These are phyloP conservation scores for Amniculicola lignicola DNA, from an alignment of 495 filamentous ascomycete species.

Conservation along the genomic window DNA sequence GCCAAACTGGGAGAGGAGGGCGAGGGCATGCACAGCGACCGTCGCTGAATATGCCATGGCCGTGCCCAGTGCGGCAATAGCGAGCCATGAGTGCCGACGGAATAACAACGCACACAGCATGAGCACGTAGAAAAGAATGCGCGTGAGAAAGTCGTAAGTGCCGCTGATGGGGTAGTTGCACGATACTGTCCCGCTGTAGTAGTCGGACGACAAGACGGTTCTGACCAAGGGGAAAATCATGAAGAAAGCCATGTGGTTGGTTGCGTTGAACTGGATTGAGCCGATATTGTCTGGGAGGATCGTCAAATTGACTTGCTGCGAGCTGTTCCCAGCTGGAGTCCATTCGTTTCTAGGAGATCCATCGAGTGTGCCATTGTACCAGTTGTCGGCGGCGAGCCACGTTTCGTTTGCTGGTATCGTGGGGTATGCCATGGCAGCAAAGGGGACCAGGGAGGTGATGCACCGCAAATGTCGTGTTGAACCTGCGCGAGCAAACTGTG, in stretches of 20 bases:
- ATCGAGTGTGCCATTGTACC: too few relatives aligned
- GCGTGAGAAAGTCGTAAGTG: slow-evolving; percentile 2
- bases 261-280: neutral
- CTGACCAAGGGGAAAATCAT: neutral
- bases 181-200: neutral
- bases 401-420: too few relatives aligned
- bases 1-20: neutral
- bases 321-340: neutral
- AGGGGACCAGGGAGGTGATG: too few relatives aligned
- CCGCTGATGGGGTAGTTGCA: slow-evolving; percentile 4
- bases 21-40: neutral
- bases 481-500: too few relatives aligned
- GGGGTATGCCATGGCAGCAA: too few relatives aligned
- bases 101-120: slow-evolving; percentile 1
- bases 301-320: slow-evolving; percentile 2
- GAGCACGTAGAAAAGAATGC: slow-evolving; percentile 2
- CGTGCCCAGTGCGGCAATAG: slow-evolving; percentile 3
- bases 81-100: slow-evolving; percentile 3
- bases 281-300: neutral
- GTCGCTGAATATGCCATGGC: slow-evolving; percentile 11
- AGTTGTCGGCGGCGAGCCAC: too few relatives aligned
- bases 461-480: too few relatives aligned
- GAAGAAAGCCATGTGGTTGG: neutral
- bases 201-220: neutral
- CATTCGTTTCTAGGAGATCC: neutral